Conservation (phyloP, 2,329 filamentous ascomycete genomes). For the Fusarium longipes region DNA sequence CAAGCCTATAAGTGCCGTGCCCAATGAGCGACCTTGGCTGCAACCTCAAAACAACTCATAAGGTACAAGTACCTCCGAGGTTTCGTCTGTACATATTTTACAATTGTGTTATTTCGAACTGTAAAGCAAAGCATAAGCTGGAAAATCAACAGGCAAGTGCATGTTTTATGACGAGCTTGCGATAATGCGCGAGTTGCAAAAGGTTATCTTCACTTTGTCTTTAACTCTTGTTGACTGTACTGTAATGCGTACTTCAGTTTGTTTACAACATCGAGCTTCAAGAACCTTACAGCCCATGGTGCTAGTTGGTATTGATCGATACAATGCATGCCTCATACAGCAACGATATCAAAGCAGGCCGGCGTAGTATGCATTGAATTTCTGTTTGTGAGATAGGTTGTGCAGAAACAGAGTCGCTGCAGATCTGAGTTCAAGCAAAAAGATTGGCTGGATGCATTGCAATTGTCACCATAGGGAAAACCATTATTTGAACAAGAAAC, state of each 20-base stretch:
- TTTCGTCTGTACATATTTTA: too few relatives aligned
- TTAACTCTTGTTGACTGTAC: not conserved
- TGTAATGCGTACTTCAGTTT: not conserved
- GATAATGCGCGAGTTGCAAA: not conserved
- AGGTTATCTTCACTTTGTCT: not conserved
- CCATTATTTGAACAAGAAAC: not conserved
- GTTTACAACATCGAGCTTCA: not conserved
- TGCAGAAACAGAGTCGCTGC: not conserved
- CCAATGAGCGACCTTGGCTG: constrained; percentile 35
- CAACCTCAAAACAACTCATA: constrained; percentile 7
- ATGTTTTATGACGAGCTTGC: too few relatives aligned
- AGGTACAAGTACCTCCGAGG: too few relatives aligned
- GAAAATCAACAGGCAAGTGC: too few relatives aligned
- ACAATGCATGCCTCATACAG: too few relatives aligned
- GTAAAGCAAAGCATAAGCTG: too few relatives aligned
- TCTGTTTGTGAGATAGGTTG: not conserved
- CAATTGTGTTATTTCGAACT: too few relatives aligned
- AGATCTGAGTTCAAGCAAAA: not conserved
- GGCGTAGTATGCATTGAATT: not conserved
- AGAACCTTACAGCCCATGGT: too few relatives aligned
- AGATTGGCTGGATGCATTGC: not conserved
- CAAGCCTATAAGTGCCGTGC: constrained; percentile 14
- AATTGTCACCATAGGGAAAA: not conserved
- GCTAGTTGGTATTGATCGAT: too few relatives aligned
- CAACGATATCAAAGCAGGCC: not conserved